A percentile compares a stretch with the other conserved stretches of the same genome.
phyloP scores from a whole-genome alignment of 371 early-diverging fungal genomes.

The Amoeboaphelidium protococcarum region DNA sequence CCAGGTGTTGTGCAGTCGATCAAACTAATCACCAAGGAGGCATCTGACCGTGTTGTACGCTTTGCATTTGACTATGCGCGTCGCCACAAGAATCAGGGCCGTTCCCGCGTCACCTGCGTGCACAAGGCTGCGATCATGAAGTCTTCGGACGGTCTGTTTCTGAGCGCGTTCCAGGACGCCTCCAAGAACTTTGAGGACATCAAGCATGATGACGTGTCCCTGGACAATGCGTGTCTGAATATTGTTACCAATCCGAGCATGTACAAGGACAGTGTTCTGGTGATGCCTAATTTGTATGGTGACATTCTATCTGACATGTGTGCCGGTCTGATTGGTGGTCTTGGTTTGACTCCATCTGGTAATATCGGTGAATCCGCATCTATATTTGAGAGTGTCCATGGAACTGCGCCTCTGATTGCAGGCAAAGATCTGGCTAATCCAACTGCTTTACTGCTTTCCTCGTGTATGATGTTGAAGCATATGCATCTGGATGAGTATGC shows the following conservation, averaged over 20 bases:
- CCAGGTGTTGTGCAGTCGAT: conserved; percentile 92
- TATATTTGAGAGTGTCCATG: conserved; percentile 94
- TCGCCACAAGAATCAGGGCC: conserved; percentile 56
- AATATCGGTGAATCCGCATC: conserved; percentile 91
- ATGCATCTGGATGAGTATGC: conserved; percentile 58
- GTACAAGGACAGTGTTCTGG: conserved; percentile 82
- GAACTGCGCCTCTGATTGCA: conserved; percentile 95
- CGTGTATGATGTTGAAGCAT: conserved; percentile 93
- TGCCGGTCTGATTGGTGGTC: conserved; percentile 93
- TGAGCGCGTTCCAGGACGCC: conserved; percentile 56
- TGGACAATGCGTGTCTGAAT: conserved; percentile 83
- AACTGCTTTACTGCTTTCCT: conserved; percentile 68
- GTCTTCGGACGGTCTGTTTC: conserved; percentile 87
- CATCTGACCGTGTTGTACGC: conserved; percentile 59
- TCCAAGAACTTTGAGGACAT: conserved; percentile 72
- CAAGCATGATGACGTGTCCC: conserved; percentile 60
- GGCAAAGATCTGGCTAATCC: conserved; percentile 75
- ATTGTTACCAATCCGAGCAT: conserved; percentile 78
- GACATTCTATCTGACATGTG: conserved; percentile 92
- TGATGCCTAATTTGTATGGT: conserved; percentile 97
- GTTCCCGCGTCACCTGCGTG: conserved; percentile 73
- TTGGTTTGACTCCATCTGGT: conserved; percentile 88
- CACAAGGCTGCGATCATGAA: conserved; percentile 52
- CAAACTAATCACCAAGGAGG: conserved; percentile 89
- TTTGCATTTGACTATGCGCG: conserved; percentile 88